Evolutionary conservation across 2,329 filamentous ascomycete species (phyloP).

Genomic region (Cladophialophora yegresii): DNA sequence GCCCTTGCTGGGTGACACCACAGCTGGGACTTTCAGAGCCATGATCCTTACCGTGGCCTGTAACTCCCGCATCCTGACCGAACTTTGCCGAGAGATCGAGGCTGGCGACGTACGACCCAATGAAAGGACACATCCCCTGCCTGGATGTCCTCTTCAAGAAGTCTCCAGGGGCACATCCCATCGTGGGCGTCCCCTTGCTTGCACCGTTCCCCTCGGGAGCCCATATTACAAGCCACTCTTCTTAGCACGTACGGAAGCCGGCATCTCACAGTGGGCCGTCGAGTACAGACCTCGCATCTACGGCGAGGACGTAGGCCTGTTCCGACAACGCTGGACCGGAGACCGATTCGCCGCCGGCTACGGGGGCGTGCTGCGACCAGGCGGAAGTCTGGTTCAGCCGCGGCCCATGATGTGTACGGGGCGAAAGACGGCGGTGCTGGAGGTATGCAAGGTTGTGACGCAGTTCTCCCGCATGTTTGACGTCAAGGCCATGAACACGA

Average conservation of each 20-base stretch:
- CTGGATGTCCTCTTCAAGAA: not conserved
- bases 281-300: not conserved
- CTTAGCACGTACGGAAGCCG: not conserved
- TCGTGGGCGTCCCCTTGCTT: not conserved
- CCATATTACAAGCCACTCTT: not conserved
- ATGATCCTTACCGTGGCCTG: not conserved
- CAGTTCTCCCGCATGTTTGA: not conserved
- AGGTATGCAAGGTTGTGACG: not conserved
- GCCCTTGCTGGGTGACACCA: not conserved
- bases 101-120: not conserved
- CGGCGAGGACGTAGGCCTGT: not conserved
- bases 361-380: not conserved
- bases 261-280: not conserved
- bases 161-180: not conserved
- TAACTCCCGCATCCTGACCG: not conserved
- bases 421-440: not conserved
- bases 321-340: not conserved
- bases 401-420: not conserved
- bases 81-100: not conserved
- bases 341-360: not conserved
- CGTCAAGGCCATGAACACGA: not conserved
- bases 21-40: not conserved
- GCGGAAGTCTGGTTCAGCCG: conserved; percentile 1
- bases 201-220: not conserved
- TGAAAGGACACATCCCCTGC: not conserved